Evolutionary conservation across 1,284 basidiomycete genomes (phyloP).

Genomic region (Xerocomus tenax): DNA sequence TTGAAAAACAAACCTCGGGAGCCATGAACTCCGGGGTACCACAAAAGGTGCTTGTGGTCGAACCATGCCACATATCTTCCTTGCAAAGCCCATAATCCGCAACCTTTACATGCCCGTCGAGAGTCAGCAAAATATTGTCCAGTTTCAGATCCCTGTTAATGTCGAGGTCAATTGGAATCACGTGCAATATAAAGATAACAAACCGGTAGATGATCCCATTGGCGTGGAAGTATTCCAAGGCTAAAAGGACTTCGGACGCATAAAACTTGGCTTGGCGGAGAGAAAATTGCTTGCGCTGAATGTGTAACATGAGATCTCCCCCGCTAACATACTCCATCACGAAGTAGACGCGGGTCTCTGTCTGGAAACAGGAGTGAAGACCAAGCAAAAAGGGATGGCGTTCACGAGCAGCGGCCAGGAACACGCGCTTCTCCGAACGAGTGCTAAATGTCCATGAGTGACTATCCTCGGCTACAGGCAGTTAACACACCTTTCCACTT

Average conservation of each 20-base stretch:
- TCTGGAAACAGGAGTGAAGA: conserved; percentile 99
- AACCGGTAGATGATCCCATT: conserved; percentile 97
- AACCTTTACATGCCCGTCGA: conserved; percentile 98
- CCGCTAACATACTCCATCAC: conserved; percentile 93
- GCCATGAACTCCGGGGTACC: conserved; percentile 99
- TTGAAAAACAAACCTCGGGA: conserved; percentile 64
- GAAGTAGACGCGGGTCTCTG: conserved; percentile 95
- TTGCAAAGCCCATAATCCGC: conserved; percentile 99
- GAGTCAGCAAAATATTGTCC: conserved; percentile 94
- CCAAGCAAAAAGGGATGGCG: conserved; percentile 96
- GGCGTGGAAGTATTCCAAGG: conserved; percentile 95
- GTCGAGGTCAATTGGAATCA: conserved; percentile 1
- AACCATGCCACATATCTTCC: conserved; percentile 96
- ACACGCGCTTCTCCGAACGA: conserved; percentile 98
- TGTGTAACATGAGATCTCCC: conserved; percentile 89
- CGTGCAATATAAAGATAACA: conserved; percentile 22
- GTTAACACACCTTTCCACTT: conserved; percentile 81
- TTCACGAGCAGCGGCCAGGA: conserved; percentile 90
- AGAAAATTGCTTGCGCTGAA: conserved; percentile 89
- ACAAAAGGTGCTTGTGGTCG: conserved; percentile 98
- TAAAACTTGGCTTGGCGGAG: conserved; percentile 98
- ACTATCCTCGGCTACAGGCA: conserved; percentile 3
- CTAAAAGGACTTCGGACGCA: conserved; percentile 93
- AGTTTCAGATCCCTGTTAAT: conserved; percentile 83
- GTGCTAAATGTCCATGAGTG: conserved; percentile 50